Base-by-base conservation (phyloP, 2,329 filamentous ascomycete species). In the Ceratocystis alfenasii region DNA sequence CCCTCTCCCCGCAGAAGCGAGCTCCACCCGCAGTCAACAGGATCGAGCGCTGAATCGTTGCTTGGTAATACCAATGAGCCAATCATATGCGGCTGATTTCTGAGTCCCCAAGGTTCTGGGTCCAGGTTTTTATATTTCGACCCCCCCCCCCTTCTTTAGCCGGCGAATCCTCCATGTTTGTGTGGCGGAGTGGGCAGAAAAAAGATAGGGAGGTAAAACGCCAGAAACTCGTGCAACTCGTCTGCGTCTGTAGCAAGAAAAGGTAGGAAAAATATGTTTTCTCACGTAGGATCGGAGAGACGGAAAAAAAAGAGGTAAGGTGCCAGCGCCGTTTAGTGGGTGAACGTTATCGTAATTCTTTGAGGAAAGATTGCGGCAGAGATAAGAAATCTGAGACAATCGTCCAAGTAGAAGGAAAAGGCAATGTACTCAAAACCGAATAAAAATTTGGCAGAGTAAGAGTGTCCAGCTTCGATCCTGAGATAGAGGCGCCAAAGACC, bases 81-180 rank as follows among this genome's bases (percentile, higher is more conserved):
- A 63, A 63, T 63, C 25, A 63, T 12, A 17, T 28, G 45, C 25
- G n/a, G 22, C 20, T 22, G n/a, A 63, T 53, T 63, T 22, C 46
- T 46, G 46, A 22, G 62, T 48, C 62, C 45, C 62, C 62, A 48
- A 50, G 62, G 22, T 20, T n/a, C 62, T 63, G 62, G 62, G 62
- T 50, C 17, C 17, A 30, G 50, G 22, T 36, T 41, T 36, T 30
- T n/a, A 65, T 65, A 65, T n/a, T 36, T 53, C 8, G 36, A 65
- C 63, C 30, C 53, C 28, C 53, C 28, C 53, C 25, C 63, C 36
- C 28, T 59, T 36, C 36, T 45, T 46, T 45, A 60, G 22, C 44
- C 62, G 5, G 25, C 20, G 7, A 60, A 65, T 65, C 63, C 36
- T 65, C 55, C 55, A 44, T 53, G 41, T 41, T 65, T 53, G 28